Conservation (phyloP, 176 grass and related monocot species). For the maize (Zea mays) region DNA sequence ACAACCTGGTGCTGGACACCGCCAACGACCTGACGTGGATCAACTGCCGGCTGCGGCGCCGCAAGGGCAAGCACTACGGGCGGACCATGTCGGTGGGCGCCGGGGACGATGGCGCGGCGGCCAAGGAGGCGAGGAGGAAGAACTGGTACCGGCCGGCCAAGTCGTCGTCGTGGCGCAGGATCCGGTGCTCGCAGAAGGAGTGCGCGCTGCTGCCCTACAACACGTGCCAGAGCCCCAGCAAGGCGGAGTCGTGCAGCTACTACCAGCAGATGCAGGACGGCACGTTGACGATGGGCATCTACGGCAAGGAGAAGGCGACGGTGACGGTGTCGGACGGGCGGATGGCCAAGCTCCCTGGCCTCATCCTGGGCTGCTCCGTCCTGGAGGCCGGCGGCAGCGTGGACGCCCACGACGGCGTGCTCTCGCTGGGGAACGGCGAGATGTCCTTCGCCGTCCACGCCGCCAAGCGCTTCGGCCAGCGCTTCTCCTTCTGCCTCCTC, state of each 20-base stretch:
- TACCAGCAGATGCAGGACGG: slow-evolving; percentile 38
- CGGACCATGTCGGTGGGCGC: slow-evolving; percentile 22
- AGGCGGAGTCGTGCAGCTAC: slow-evolving; percentile 60
- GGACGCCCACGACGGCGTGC: slow-evolving; percentile 63
- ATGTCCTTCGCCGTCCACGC: slow-evolving; percentile 59
- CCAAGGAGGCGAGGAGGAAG: background rate
- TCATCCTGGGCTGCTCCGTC: slow-evolving; percentile 73
- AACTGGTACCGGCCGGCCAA: slow-evolving; percentile 53
- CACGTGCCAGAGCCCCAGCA: slow-evolving; percentile 12
- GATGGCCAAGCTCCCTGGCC: slow-evolving; percentile 58
- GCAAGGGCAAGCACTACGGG: slow-evolving; percentile 26
- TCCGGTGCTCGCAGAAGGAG: slow-evolving; percentile 50
- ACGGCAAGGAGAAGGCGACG: slow-evolving; percentile 70
- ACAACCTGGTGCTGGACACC: slow-evolving; percentile 58
- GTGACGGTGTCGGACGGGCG: slow-evolving; percentile 51
- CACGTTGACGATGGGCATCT: slow-evolving; percentile 57
- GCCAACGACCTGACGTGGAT: slow-evolving; percentile 91
- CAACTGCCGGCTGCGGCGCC: slow-evolving; percentile 56
- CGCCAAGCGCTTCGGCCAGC: slow-evolving; percentile 44
- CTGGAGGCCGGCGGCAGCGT: slow-evolving; percentile 47
- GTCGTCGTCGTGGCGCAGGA: slow-evolving; percentile 64
- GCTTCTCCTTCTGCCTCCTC: slow-evolving; percentile 96
- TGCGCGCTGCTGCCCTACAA: slow-evolving; percentile 57
- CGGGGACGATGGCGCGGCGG: background rate
- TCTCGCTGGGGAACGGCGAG: slow-evolving; percentile 59